Conservation (phyloP, 2,329 filamentous ascomycete species). For the Ascochyta pisi region DNA sequence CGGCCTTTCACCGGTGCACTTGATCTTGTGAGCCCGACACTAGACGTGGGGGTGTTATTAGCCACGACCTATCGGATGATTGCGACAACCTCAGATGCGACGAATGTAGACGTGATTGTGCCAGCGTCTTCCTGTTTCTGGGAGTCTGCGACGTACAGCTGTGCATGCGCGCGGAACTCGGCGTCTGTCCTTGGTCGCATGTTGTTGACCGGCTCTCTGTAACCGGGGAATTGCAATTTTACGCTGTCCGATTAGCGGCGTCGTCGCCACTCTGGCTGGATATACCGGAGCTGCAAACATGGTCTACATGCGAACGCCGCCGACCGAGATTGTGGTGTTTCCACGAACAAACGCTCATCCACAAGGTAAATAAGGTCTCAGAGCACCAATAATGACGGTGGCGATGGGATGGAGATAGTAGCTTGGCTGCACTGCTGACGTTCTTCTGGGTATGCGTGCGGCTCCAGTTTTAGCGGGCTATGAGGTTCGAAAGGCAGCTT, state of each 20-base stretch:
- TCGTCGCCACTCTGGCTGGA: slow-evolving; percentile 12
- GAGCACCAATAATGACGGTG: slow-evolving; percentile 1
- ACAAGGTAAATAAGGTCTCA: background rate
- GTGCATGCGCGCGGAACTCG: slow-evolving; percentile 41
- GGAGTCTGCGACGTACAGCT: slow-evolving; percentile 26
- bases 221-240: slow-evolving; percentile 46
- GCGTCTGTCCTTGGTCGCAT: slow-evolving; percentile 30
- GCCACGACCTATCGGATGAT: slow-evolving; percentile 14
- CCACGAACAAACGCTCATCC: background rate
- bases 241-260: slow-evolving; percentile 16
- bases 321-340: slow-evolving; percentile 3
- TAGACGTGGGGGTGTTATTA: slow-evolving; percentile 23
- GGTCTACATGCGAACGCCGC: slow-evolving; percentile 3
- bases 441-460: slow-evolving; percentile 15
- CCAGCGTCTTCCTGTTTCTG: background rate
- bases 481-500: slow-evolving; percentile 3
- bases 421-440: slow-evolving; percentile 6
- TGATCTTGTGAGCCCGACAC: slow-evolving; percentile 52
- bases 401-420: slow-evolving; percentile 6
- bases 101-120: background rate
- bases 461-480: slow-evolving; percentile 15
- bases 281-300: slow-evolving; percentile 22
- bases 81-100: background rate
- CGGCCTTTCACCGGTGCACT: slow-evolving; percentile 49
- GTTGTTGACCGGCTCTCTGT: slow-evolving; percentile 22